These are phyloP conservation scores for Candida corydali DNA, from an alignment of 805 yeast genomes.

Conservation along the genomic window DNA sequence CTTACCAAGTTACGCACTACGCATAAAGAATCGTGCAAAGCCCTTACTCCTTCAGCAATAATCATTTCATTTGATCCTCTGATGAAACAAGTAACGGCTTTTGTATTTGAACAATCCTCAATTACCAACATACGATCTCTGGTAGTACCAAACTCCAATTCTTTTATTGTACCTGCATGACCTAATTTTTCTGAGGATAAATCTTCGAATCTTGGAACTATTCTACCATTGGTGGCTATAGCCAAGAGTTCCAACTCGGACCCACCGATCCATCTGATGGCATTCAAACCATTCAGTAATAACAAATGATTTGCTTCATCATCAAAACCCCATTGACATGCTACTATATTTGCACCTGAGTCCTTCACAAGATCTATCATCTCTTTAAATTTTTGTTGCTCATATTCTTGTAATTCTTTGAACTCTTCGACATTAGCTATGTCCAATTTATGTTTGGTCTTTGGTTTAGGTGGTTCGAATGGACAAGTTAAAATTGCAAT, in stretches of 20 bases:
- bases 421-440: slow-evolving; percentile 93
- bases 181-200: slow-evolving; percentile 80
- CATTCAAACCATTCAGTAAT: slow-evolving; percentile 83
- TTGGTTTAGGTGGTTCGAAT: slow-evolving; percentile 99
- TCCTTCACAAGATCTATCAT: slow-evolving; percentile 86
- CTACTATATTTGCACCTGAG: slow-evolving; percentile 92
- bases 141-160: slow-evolving; percentile 93
- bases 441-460: slow-evolving; percentile 95
- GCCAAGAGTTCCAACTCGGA: slow-evolving; percentile 94
- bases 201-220: slow-evolving; percentile 96
- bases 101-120: slow-evolving; percentile 81
- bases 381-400: slow-evolving; percentile 81
- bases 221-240: slow-evolving; percentile 95
- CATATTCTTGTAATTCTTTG: slow-evolving; percentile 84
- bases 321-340: slow-evolving; percentile 99
- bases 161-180: slow-evolving; percentile 77
- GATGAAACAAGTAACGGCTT: slow-evolving; percentile 87
- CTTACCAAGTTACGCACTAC: slow-evolving; percentile 93
- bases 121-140: slow-evolving; percentile 93
- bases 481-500: slow-evolving; percentile 97
- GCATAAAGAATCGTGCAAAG: slow-evolving; percentile 93
- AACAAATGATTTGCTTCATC: slow-evolving; percentile 96
- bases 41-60: slow-evolving; percentile 94
- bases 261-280: slow-evolving; percentile 99
- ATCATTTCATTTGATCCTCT: slow-evolving; percentile 98